Evolutionary conservation across 768 basidiomycete genomes (phyloP).

Genomic region (Pluteus cervinus): DNA sequence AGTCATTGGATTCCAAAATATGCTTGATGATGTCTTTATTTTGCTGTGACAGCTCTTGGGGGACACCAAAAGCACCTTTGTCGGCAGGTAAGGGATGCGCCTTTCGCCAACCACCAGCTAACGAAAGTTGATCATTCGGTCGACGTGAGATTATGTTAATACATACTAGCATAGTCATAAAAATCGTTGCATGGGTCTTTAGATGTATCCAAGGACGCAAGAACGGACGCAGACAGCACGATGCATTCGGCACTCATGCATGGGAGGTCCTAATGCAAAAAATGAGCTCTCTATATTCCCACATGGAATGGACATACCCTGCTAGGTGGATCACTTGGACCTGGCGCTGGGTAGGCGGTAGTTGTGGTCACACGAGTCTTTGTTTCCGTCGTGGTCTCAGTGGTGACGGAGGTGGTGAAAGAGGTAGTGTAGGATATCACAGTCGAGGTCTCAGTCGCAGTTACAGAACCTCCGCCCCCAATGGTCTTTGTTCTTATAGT

Average conservation of each 20-base stretch:
- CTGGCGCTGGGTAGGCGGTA: constrained; percentile 40
- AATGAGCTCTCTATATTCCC: not conserved
- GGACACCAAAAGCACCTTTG: constrained; percentile 67
- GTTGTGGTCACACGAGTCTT: constrained; percentile 26
- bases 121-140: not conserved
- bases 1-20: constrained; percentile 52
- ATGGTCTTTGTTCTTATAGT: constrained; percentile 17
- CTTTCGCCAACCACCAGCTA: constrained; percentile 87
- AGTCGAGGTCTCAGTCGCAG: constrained; percentile 19
- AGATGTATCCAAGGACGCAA: constrained; percentile 72
- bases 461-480: constrained; percentile 6
- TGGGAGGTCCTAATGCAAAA: constrained; percentile 36
- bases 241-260: constrained; percentile 83
- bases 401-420: constrained; percentile 28
- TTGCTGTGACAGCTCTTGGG: constrained; percentile 63
- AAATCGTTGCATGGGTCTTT: constrained; percentile 96
- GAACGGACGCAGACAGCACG: constrained; percentile 72
- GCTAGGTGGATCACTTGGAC: constrained; percentile 44
- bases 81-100: constrained; percentile 83
- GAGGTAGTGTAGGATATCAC: constrained; percentile 31
- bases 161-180: constrained; percentile 87
- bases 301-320: constrained; percentile 33
- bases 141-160: constrained; percentile 6
- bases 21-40: constrained; percentile 75
- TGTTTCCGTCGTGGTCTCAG: constrained; percentile 20